Conservation (phyloP, 768 basidiomycete species). For the Calvatia gigantea region DNA sequence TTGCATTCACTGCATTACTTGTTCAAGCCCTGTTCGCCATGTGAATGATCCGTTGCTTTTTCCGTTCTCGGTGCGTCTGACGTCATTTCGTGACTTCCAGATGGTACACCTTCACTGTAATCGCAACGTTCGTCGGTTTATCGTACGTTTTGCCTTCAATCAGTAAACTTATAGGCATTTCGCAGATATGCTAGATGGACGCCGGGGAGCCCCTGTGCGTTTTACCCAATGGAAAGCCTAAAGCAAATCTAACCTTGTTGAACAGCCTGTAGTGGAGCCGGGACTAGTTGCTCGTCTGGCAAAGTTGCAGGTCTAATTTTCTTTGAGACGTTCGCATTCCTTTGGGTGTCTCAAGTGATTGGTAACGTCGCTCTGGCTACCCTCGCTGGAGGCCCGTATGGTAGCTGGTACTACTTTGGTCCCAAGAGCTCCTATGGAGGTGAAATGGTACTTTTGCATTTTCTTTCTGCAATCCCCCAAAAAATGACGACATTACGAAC, state of each 20-base stretch:
- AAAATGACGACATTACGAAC: not conserved
- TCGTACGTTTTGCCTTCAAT: not conserved
- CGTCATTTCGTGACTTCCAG: slow-evolving; percentile 26
- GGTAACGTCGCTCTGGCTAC: slow-evolving; percentile 77
- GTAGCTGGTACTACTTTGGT: slow-evolving; percentile 84
- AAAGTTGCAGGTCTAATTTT: slow-evolving; percentile 79
- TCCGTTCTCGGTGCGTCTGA: slow-evolving; percentile 1
- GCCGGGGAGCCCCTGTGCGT: slow-evolving; percentile 66
- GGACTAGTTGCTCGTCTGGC: slow-evolving; percentile 54
- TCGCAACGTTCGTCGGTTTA: slow-evolving; percentile 57
- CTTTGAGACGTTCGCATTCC: slow-evolving; percentile 77
- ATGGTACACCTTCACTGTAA: slow-evolving; percentile 75
- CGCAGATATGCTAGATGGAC: slow-evolving; percentile 65
- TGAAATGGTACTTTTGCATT: slow-evolving; percentile 46
- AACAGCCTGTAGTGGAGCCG: slow-evolving; percentile 41
- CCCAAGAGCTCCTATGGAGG: slow-evolving; percentile 50
- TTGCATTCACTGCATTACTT: slow-evolving; percentile 67
- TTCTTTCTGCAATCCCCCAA: not conserved
- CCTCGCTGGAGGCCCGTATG: slow-evolving; percentile 76
- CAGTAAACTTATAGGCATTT: not conserved
- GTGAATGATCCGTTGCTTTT: slow-evolving; percentile 31
- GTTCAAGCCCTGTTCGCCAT: slow-evolving; percentile 69
- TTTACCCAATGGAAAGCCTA: not conserved
- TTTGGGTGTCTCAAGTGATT: slow-evolving; percentile 84
- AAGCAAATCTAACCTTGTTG: slow-evolving; percentile 4